Base-by-base conservation (phyloP, 805 yeast genomes). In the Jamesozyma rosinii region DNA sequence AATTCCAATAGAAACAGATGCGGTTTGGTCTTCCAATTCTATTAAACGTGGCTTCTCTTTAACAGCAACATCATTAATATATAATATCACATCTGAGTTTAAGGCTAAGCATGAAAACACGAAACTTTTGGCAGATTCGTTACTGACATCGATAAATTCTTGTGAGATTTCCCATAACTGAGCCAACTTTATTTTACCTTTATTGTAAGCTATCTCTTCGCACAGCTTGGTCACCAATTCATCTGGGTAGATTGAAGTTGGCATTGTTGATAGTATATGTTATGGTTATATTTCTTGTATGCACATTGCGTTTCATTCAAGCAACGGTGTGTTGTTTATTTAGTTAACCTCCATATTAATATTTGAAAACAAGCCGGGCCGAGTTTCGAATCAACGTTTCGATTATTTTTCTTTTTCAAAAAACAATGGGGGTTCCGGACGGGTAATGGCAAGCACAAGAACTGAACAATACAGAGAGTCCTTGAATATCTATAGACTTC, bases 1-100 rank as follows among this genome's bases (percentile, higher is more conserved):
- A 3, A 82, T 75, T 14, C 64, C 61, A 3, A 72, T 43, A n/a
- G 44, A 37, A 32, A 40, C 22, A 29, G 38, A n/a, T 41, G 37
- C 39, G 21, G 38, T 41, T 13, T 36, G 32, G 38, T 26, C 37
- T 11, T 38, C 39, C 38, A 43, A 22, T 13, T 9, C 35, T 35
- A 15, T 36, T 24, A 37, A 43, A 31, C 17, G 27, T 10, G 32
- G 45, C 40, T 27, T 49, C 46, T 35, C 41, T 13, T 34, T 40
- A 31, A 37, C 9, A 8, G 11, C 4, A 8, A 41, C 44, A 13
- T 37, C 44, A 29, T 46, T 47, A n/a, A 30, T 13, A 35, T 33
- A 44, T 3, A 52, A 26, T 9, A 44, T 35, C 15, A 55, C 50
- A 40, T 55, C 58, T 3, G 42, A 46, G 35, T 46, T 49, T 2